Base-by-base conservation (phyloP, 805 yeast species). In the Isabelozyma gotoi region DNA sequence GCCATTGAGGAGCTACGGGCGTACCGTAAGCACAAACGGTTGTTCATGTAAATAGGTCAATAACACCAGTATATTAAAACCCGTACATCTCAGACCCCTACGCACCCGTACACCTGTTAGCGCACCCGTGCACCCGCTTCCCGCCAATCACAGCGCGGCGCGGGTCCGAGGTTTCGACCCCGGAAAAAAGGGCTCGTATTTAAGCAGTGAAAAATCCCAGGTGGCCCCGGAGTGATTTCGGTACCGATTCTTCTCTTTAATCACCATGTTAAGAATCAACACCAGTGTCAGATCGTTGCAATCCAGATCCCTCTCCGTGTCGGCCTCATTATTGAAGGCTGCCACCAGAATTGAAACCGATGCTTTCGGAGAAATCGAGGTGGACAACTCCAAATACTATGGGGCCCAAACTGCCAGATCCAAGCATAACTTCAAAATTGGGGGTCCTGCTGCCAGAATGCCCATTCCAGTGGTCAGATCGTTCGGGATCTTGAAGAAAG, bases 381-480 rank as follows among this genome's bases (percentile, higher is more conserved):
- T 92, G 40, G 90, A 88, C 46, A 73, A 81, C 50, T 78, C 87
- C 57, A 83, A 80, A 67, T 92, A 92, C 78, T 92, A 97, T 92
- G 99, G 99, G 48, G 98, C 98, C 36, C 99, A 94, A 73, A 94
- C 99, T 49, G 91, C 87, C 61, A 82, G 98, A 71, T 91, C 98
- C 16, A 78, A 82, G 55, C 85, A 83, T 70, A 94, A 94, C 79
- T 94, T 94, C 78, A 87, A 90, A 70, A 94, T 94, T 59, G 99
- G 99, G 52, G 97, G 97, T 46, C 76, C 78, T 14, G 81, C 90
- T 55, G 98, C 94, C 64, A 78, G 80, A 49, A 84, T 92, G 85
- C 98, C 98, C 42, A 82, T 81, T 55, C 97, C 98, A 20, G 78
- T 94, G 44, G 84, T 94, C 55, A 80, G 77, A 55, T 96, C 99